Evolutionary conservation across 805 yeast species (phyloP).

Genomic region (Myxozyma neotropica): DNA sequence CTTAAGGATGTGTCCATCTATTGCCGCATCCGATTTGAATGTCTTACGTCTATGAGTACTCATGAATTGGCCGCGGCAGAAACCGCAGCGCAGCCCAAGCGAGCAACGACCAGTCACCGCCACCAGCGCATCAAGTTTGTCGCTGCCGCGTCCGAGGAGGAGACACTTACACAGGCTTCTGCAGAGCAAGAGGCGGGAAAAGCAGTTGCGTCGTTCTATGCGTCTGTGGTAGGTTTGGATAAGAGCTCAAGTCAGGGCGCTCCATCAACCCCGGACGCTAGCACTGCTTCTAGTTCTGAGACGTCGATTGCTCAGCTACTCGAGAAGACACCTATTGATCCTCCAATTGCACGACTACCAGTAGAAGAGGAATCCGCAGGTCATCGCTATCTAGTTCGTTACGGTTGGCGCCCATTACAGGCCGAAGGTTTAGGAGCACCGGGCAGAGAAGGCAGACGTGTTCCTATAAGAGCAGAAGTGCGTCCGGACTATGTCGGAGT

Average conservation of each 20-base stretch:
- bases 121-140: conserved; percentile 26
- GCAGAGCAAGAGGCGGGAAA: not conserved
- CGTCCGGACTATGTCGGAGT: conserved; percentile 23
- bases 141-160: conserved; percentile 10
- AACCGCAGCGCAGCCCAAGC: not conserved
- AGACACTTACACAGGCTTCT: not conserved
- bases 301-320: conserved; percentile 22
- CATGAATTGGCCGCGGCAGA: not conserved
- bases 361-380: conserved; percentile 25
- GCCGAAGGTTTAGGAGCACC: conserved; percentile 24
- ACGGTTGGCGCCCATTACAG: conserved; percentile 33
- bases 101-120: conserved; percentile 8
- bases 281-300: not conserved
- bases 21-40: too few species aligned
- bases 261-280: not conserved
- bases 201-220: conserved; percentile 14
- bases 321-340: conserved; percentile 16
- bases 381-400: conserved; percentile 22
- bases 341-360: conserved; percentile 24
- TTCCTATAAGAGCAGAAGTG: conserved; percentile 18
- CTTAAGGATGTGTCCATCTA: too few species aligned
- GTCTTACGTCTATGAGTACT: not conserved
- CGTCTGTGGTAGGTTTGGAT: conserved; percentile 22
- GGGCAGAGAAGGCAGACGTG: conserved; percentile 31
- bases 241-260: not conserved